Conservation (phyloP, 257 asterid species). For the Pogostemon cablin region DNA sequence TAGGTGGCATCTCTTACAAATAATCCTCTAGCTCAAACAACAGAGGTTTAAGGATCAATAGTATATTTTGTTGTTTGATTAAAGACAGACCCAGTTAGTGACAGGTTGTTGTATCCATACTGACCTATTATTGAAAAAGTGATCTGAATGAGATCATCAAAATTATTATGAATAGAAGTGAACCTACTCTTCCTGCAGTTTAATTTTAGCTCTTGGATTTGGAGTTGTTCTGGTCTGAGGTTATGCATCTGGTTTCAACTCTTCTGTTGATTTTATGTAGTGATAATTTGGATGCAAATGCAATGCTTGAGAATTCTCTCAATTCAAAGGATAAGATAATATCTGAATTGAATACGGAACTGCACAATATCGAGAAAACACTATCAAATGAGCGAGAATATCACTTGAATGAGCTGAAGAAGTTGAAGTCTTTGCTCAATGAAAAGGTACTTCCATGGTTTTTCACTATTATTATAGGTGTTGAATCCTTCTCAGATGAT, state of each 20-base stretch:
- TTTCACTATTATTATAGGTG: not conserved
- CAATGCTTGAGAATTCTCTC: conserved; percentile 87
- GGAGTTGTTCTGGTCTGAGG: conserved; percentile 19
- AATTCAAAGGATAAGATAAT: conserved; percentile 89
- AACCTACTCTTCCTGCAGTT: conserved; percentile 3
- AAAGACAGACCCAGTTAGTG: conserved; percentile 15
- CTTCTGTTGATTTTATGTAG: conserved; percentile 47
- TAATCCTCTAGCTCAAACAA: not conserved
- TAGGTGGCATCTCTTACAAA: not conserved
- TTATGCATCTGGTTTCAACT: conserved; percentile 17
- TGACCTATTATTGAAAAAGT: not conserved
- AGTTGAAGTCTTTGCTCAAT: conserved; percentile 65
- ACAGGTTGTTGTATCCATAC: conserved; percentile 1
- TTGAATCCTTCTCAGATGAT: not conserved
- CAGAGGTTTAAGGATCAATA: conserved; percentile 4
- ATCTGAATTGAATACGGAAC: conserved; percentile 89
- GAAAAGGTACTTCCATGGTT: conserved; percentile 67
- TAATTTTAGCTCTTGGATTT: conserved; percentile 19
- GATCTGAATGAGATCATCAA: conserved; percentile 3
- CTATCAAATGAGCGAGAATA: conserved; percentile 80
- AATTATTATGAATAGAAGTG: not conserved
- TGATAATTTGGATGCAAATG: conserved; percentile 68
- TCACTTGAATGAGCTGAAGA: conserved; percentile 85
- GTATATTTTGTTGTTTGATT: not conserved
- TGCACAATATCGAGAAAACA: conserved; percentile 85